phyloP scores from a whole-genome alignment of 1,284 basidiomycete species.

The Volvariella surrecta region DNA sequence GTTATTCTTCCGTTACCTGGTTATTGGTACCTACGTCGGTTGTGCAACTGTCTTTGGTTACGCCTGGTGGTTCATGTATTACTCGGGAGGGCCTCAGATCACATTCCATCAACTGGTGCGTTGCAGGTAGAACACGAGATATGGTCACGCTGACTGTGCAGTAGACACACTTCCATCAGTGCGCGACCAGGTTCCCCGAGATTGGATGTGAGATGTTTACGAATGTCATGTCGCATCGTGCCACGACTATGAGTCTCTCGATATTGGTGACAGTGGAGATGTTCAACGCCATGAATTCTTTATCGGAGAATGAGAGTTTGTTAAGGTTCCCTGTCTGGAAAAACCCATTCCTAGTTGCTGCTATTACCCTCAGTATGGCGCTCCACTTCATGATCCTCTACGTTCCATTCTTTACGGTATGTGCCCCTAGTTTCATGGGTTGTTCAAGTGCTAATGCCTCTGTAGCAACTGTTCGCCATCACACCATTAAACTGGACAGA shows the following conservation, averaged over 20 bases:
- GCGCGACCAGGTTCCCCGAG: conserved; percentile 71
- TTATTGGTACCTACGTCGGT: conserved; percentile 92
- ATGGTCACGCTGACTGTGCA: too few relatives aligned
- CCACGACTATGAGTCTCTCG: conserved; percentile 93
- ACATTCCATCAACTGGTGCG: conserved; percentile 86
- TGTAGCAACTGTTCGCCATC: conserved; percentile 82
- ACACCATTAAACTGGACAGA: conserved; percentile 86
- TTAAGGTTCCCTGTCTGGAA: conserved; percentile 87
- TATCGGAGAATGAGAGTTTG: conserved; percentile 96
- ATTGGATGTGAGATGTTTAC: conserved; percentile 95
- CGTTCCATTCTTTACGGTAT: conserved; percentile 86
- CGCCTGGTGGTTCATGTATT: conserved; percentile 98
- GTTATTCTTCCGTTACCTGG: conserved; percentile 94
- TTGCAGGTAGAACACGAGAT: too few relatives aligned
- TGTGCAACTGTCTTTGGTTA: conserved; percentile 94
- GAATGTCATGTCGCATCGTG: conserved; percentile 75
- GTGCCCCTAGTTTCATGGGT: conserved; percentile 19
- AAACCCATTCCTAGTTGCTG: conserved; percentile 86
- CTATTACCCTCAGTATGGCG: conserved; percentile 84
- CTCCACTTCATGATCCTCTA: conserved; percentile 94
- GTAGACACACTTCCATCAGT: conserved; percentile 97
- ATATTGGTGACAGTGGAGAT: conserved; percentile 95
- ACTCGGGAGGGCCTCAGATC: conserved; percentile 87
- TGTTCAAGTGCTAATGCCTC: conserved; percentile 6
- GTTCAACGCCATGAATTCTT: conserved; percentile 99